phyloP scores from a whole-genome alignment of 2,329 filamentous ascomycete species.

The Onygenales sp. region DNA sequence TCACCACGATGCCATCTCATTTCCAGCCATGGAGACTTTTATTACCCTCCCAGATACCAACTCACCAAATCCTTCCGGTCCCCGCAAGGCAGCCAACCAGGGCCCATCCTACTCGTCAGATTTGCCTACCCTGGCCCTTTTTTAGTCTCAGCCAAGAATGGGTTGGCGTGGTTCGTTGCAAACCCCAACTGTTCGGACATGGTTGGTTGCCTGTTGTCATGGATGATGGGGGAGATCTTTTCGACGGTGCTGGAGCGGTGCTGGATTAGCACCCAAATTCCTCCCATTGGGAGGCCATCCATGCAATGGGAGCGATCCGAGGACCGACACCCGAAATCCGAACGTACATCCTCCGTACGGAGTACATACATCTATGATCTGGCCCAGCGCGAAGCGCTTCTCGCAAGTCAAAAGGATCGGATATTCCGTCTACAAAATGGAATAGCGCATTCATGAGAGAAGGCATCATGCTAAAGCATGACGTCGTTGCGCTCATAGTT shows the following conservation, averaged over 20 bases:
- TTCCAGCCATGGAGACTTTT: too few relatives aligned
- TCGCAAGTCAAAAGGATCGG: too few relatives aligned
- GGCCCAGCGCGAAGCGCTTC: too few relatives aligned
- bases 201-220: background rate
- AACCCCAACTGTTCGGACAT: background rate
- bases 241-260: background rate
- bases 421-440: too few relatives aligned
- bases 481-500: too few relatives aligned
- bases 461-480: too few relatives aligned
- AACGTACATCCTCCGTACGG: too few relatives aligned
- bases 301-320: too few relatives aligned
- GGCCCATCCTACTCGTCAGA: background rate
- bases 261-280: background rate
- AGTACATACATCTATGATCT: too few relatives aligned
- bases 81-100: constrained; percentile 2
- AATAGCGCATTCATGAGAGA: too few relatives aligned
- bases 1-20: background rate
- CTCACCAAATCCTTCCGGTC: background rate
- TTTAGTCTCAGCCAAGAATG: background rate
- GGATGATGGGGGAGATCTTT: background rate
- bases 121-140: background rate
- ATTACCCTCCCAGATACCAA: background rate
- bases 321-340: too few relatives aligned
- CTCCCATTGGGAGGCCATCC: background rate
- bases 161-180: background rate